Conservation (phyloP, 2,329 filamentous ascomycete species). For the Huntiella abstrusa region DNA sequence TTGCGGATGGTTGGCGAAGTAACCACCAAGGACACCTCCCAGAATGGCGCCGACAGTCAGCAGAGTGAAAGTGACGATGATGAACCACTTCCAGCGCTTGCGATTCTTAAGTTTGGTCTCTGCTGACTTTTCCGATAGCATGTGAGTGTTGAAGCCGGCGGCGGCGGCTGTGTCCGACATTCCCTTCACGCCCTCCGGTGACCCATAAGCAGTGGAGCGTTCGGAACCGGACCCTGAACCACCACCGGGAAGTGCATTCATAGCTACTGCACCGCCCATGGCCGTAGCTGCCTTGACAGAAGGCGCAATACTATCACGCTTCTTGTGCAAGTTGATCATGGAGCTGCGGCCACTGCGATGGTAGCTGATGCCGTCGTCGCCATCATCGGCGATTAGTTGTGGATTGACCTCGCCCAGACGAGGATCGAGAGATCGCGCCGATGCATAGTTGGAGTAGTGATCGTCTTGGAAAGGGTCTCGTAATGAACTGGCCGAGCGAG, state of each 20-base stretch:
- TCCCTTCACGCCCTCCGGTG: neutral
- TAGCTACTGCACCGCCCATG: conserved; percentile 20
- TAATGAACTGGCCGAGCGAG: conserved; percentile 5
- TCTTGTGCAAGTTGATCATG: conserved; percentile 31
- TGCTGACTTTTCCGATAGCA: neutral
- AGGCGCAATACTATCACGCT: conserved; percentile 19
- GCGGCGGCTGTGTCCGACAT: neutral
- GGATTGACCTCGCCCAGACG: conserved; percentile 49
- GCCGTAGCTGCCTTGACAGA: conserved; percentile 27
- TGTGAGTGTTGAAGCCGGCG: neutral
- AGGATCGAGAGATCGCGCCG: conserved; percentile 23
- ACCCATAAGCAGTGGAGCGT: conserved; percentile 3
- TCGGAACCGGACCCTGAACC: conserved; percentile 1
- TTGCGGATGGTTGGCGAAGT: conserved; percentile 34
- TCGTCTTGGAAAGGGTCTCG: conserved; percentile 11
- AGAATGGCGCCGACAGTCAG: conserved; percentile 53
- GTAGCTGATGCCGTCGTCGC: conserved; percentile 61
- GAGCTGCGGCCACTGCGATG: conserved; percentile 31
- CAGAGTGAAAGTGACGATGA: conserved; percentile 44
- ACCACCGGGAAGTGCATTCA: conserved; percentile 7
- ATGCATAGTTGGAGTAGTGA: conserved; percentile 6
- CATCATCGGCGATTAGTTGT: conserved; percentile 67
- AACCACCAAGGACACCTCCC: conserved; percentile 54
- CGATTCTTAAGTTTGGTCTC: conserved; percentile 36
- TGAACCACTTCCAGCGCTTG: conserved; percentile 51